A percentile compares a stretch with the other conserved stretches of the same genome.
These are phyloP conservation scores for Patellifolia procumbens DNA, from an alignment of 179 eudicot genomes.

Conservation along the genomic window DNA sequence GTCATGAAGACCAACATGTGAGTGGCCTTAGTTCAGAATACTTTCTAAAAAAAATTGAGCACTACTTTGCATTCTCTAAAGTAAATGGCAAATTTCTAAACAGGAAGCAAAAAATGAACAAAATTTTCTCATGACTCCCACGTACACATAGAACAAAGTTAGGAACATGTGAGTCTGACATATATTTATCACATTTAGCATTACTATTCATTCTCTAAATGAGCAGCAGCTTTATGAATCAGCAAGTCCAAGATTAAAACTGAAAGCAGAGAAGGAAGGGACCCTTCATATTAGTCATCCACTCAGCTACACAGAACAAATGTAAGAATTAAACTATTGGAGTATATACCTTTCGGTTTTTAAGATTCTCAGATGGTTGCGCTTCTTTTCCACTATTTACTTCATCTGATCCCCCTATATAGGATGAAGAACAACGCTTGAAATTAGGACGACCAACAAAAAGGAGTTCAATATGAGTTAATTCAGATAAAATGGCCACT, in stretches of 20 bases:
- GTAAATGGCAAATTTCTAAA: no score
- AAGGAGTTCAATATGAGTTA: constrained; percentile 4
- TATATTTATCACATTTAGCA: background rate
- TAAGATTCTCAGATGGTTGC: constrained; percentile 44
- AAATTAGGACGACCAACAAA: background rate
- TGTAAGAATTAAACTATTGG: background rate
- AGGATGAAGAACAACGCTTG: constrained; percentile 9
- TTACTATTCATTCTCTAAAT: background rate
- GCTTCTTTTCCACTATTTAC: constrained; percentile 36
- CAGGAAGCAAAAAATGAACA: background rate
- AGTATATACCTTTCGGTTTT: constrained; percentile 52
- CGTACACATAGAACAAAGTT: background rate
- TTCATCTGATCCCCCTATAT: constrained; percentile 37
- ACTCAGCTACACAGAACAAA: constrained; percentile 5
- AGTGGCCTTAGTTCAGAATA: no score
- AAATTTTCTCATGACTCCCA: constrained; percentile 6
- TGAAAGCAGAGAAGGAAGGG: background rate
- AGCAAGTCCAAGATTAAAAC: background rate
- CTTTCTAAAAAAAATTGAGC: background rate
- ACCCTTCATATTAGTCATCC: background rate
- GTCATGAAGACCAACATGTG: no score
- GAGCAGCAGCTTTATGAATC: background rate
- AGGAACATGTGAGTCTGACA: background rate
- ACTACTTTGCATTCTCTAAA: background rate
- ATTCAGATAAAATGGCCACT: background rate